Evolutionary conservation across 1,139 yeast genomes (phyloP).

Genomic region (Yarrowia galli): DNA sequence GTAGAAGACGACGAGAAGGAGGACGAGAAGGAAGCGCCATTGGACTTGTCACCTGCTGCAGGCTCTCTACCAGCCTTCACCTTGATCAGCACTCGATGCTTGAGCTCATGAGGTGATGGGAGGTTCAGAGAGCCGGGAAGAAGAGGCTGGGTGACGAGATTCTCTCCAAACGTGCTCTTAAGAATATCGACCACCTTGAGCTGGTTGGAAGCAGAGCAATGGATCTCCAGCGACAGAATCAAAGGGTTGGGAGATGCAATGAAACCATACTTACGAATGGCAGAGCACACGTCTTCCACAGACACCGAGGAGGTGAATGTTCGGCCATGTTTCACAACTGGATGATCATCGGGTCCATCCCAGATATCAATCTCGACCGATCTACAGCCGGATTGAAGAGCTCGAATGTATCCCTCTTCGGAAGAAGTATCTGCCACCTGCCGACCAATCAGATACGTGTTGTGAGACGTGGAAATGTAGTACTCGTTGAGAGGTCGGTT

Average conservation of each 20-base stretch:
- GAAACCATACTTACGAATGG: conserved; percentile 84
- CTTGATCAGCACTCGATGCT: conserved; percentile 74
- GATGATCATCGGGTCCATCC: conserved; percentile 79
- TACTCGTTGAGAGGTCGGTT: conserved; percentile 81
- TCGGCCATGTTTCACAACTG: conserved; percentile 89
- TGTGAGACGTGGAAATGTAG: conserved; percentile 91
- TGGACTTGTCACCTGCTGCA: background rate
- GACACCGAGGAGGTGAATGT: conserved; percentile 79
- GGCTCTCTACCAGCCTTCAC: conserved; percentile 58
- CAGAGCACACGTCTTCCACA: conserved; percentile 70
- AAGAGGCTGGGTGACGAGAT: conserved; percentile 59
- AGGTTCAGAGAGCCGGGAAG: conserved; percentile 49
- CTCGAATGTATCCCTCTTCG: conserved; percentile 88
- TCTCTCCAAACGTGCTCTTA: conserved; percentile 64
- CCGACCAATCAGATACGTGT: conserved; percentile 86
- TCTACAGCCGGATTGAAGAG: conserved; percentile 88
- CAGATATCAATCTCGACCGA: conserved; percentile 94
- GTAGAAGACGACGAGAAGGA: conserved; percentile 26
- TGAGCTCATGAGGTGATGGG: conserved; percentile 77
- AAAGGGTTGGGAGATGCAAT: conserved; percentile 83
- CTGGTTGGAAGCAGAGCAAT: conserved; percentile 75
- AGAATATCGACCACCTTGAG: conserved; percentile 60
- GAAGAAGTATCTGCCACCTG: conserved; percentile 94
- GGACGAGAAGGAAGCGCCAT: conserved; percentile 11
- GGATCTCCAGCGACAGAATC: conserved; percentile 84